Base-by-base conservation (phyloP, 768 basidiomycete species). In the Rhodocollybia butyracea region DNA sequence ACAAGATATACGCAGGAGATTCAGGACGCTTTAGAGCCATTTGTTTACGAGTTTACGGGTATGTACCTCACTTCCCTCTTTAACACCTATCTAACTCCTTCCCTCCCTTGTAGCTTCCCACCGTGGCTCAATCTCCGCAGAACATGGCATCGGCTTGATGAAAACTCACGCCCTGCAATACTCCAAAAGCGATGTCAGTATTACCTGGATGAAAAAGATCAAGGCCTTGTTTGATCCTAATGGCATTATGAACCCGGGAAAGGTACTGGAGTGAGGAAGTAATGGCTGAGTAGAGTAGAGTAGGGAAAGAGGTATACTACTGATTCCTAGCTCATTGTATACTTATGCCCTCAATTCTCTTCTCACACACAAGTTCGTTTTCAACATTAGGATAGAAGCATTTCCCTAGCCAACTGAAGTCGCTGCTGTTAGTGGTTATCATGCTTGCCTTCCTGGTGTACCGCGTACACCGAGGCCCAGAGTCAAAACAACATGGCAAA, bases 71-170 rank as follows among this genome's bases (percentile, higher is more conserved):
- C 46, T 21, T 8, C 31, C 17, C 8, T 13, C 27, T 47, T 55
- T 50, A 5, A 30, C 32, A 32, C 17, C n/a, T 57, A 31, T 55
- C 30, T 7, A 34, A 48, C 30, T 1, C 32, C 38, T 30, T 27
- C 36, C 42, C 21, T 41, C 19, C 19, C 19, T 36, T 31, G 21
- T 59, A 92, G 89, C 85, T 19, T 84, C 82, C 1, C 80, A 89
- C 65, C 81, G 85, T 48, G 96, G 96, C 7, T 98, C 96, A 0
- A 84, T 99, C 60, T 98, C 95, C 5, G 96, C 96, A 2, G 96
- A 99, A 66, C 96, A 99, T 68, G 96, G 96, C 5, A 86, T 99
- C 51, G 95, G 96, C n/a, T 80, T 87, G 0, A 93, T 93, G 89
- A 98, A 98, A 75, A 89, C 90, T 0, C 85, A 89, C 54, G 91